Percentiles rank a stretch among this genome's conserved stretches.
Evolutionary conservation across 768 basidiomycete genomes (phyloP).

Genomic region (Sporobolomyces pararoseus): DNA sequence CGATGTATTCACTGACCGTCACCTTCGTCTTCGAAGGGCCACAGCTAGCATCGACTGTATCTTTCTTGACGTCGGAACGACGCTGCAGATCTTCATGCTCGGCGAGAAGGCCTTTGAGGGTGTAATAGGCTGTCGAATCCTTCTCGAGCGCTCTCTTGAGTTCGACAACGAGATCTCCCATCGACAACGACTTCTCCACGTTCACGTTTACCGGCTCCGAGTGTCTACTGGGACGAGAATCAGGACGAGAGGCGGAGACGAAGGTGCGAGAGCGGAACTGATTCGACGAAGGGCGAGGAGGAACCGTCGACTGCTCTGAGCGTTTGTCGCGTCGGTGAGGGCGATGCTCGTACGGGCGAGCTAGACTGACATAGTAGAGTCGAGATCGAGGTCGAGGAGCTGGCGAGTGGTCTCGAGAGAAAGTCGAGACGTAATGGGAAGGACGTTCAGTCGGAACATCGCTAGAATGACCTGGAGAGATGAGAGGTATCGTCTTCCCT

Average conservation of each 20-base stretch:
- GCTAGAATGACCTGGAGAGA: not conserved
- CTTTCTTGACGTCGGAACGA: not conserved
- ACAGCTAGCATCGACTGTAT: not conserved
- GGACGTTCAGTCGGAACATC: not conserved
- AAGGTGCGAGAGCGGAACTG: not conserved
- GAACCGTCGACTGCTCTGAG: not conserved
- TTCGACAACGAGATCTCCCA: not conserved
- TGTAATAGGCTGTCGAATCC: slow-evolving; percentile 22
- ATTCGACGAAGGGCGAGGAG: not conserved
- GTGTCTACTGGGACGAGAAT: not conserved
- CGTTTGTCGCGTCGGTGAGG: not conserved
- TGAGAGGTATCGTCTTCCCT: slow-evolving; percentile 8
- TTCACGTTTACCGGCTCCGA: not conserved
- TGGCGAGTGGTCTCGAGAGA: slow-evolving; percentile 3
- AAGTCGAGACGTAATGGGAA: slow-evolving; percentile 7
- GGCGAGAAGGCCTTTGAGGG: slow-evolving; percentile 17
- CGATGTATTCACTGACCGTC: not conserved
- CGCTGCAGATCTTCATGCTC: slow-evolving; percentile 11
- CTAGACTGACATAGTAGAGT: not conserved
- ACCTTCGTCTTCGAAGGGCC: not conserved
- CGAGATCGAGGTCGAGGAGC: not conserved
- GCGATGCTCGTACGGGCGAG: not conserved
- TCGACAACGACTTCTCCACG: not conserved
- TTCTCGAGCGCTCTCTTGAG: not conserved
- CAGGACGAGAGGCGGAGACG: not conserved